phyloP scores from a whole-genome alignment of 257 asterid genomes.

The Paraleonurus japonicus region DNA sequence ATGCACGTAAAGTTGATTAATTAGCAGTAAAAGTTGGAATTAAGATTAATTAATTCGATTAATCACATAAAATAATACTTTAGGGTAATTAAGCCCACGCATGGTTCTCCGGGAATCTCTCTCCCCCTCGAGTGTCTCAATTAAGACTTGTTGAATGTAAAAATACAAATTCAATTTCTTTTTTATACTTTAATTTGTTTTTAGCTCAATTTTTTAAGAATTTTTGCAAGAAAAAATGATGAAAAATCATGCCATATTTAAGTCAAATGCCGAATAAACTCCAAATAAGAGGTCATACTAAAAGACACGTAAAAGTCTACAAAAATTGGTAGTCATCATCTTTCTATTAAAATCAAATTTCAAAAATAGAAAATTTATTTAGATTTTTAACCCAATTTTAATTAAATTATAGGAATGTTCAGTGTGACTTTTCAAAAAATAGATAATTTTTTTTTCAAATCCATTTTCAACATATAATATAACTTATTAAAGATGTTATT shows the following conservation, averaged over 20 bases:
- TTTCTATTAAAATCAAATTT: too few relatives aligned
- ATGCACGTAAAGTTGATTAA: slow-evolving; percentile 41
- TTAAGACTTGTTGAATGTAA: not conserved
- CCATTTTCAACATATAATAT: too few relatives aligned
- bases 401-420: too few relatives aligned
- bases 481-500: too few relatives aligned
- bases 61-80: not conserved
- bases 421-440: too few relatives aligned
- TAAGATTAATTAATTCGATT: slow-evolving; percentile 15
- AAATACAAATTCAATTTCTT: too few relatives aligned
- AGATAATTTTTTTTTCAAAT: too few relatives aligned
- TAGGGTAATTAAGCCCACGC: slow-evolving; percentile 52
- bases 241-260: not conserved
- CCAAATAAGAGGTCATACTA: not conserved
- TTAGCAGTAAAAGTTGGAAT: slow-evolving; percentile 25
- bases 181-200: not conserved
- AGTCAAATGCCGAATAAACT: not conserved
- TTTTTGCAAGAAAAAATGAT: not conserved
- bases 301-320: too few relatives aligned
- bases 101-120: slow-evolving; percentile 73
- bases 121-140: slow-evolving; percentile 34
- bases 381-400: too few relatives aligned
- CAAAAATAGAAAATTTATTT: too few relatives aligned
- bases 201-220: not conserved
- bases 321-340: too few relatives aligned